Evolutionary conservation across 2,329 filamentous ascomycete species (phyloP), one percentile per base, ranked within the genome.

Genomic region (Verruconis gallopava): DNA sequence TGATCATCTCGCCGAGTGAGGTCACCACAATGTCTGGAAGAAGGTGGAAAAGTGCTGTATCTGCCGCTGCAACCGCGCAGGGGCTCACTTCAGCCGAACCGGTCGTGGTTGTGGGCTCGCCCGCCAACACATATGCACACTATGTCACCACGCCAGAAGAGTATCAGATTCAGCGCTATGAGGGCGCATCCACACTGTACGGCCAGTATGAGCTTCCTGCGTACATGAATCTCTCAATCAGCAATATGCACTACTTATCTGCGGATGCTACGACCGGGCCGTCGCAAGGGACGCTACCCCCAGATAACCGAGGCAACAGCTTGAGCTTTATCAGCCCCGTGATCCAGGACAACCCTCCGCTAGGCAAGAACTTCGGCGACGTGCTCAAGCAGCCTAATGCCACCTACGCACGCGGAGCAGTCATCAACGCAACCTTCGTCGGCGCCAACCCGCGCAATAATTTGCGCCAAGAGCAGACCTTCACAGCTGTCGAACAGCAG

Each of bases 401-500:
- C 9, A 62, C 64, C 1, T 85, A 83, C 55, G 48, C 59, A 1
- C 62, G 71, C 5, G 84, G 85, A 3, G 69, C 73, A 21, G 65
- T 66, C 3, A 74, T 88, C 38, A 71, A 65, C n/a, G 80, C 72
- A 0, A 77, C 69, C 0, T 95, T 95, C 58, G 74, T 89, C 2
- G 89, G 80, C 13, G 88, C 88, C 1, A 94, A 94, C 53, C 89
- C 89, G 13, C 74, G 89, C 21, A 95, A 95, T 58, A 82, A 94
- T 49, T 73, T 95, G 21, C 74, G 77, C 2, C 74, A 85, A 2
- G 88, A 84, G 52, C 71, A 69, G 2, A 93, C 85, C 0, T 95
- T 77, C 58, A 79, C 79, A 0, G 75, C 81, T 0, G 72, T 95
- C 0, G 86, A 95, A 64, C 67, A 67, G 53, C 67, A 74, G 38